A percentile compares a stretch with the other conserved stretches of the same genome.
Conservation (phyloP, 257 asterid species). For the Solanum pinnatisectum region DNA sequence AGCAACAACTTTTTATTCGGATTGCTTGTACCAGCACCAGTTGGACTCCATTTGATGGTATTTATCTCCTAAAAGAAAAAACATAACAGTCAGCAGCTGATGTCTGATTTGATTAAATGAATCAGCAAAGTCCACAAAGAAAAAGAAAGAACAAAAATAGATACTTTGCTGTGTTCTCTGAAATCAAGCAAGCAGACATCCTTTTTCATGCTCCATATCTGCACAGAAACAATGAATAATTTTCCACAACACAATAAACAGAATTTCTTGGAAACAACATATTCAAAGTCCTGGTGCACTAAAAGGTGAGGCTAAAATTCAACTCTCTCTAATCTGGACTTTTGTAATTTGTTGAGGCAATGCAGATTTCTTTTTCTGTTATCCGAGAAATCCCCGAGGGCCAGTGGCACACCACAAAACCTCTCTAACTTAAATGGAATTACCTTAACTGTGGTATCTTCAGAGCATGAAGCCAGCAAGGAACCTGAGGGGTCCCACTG, state of each 20-base stretch:
- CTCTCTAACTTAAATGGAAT: background rate
- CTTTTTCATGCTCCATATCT: background rate
- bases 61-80: background rate
- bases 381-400: background rate
- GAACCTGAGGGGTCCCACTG: slow-evolving; percentile 98
- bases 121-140: background rate
- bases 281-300: background rate
- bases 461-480: slow-evolving; percentile 93
- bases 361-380: background rate
- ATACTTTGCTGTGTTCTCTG: background rate
- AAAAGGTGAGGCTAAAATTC: background rate
- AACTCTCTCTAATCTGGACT: background rate
- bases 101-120: background rate
- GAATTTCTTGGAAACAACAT: background rate
- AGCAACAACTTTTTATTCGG: background rate
- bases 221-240: background rate
- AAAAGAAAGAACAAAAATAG: background rate
- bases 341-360: background rate
- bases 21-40: background rate
- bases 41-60: background rate
- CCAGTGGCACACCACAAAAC: background rate
- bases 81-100: background rate
- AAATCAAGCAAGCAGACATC: background rate
- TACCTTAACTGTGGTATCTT: slow-evolving; percentile 78
- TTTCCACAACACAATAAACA: background rate